Percentiles rank a stretch among this genome's conserved stretches.
phyloP scores from a whole-genome alignment of 2,329 filamentous ascomycete species.

The Fonsecaea pugnacius region DNA sequence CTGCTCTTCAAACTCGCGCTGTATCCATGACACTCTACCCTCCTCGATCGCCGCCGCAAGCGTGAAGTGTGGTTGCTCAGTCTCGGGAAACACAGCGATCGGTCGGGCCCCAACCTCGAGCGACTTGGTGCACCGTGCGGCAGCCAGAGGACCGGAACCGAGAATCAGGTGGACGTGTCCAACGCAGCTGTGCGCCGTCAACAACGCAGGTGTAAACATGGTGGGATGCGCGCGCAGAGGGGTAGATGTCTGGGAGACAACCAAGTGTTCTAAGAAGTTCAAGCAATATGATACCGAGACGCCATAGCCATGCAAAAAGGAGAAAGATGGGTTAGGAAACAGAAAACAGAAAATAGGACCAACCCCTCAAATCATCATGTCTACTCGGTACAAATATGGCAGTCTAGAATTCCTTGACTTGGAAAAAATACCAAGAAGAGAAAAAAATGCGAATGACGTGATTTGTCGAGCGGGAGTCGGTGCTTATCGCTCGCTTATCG shows the following conservation, averaged over 20 bases:
- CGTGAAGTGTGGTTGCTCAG: conserved; percentile 63
- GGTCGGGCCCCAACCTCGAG: conserved; percentile 80
- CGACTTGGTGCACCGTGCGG: conserved; percentile 77
- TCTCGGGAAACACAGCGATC: conserved; percentile 73
- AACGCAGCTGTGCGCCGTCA: conserved; percentile 48
- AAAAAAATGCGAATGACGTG: conserved; percentile 33
- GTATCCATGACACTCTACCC: conserved; percentile 49
- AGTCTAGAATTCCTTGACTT: conserved; percentile 1
- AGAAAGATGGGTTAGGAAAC: not conserved
- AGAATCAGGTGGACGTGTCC: conserved; percentile 73
- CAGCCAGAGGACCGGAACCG: conserved; percentile 85
- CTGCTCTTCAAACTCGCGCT: conserved; percentile 65
- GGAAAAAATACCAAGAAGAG: conserved; percentile 12
- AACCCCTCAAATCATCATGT: conserved; percentile 19
- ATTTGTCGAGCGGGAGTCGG: conserved; percentile 16
- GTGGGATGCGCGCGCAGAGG: not conserved
- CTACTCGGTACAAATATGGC: conserved; percentile 14
- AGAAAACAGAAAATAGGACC: conserved; percentile 23
- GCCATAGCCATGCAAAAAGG: conserved; percentile 29
- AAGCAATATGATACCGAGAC: conserved; percentile 21
- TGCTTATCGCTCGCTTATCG: conserved; percentile 35
- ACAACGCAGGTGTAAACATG: conserved; percentile 38
- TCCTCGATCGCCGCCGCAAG: conserved; percentile 52
- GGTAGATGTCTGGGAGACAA: not conserved
- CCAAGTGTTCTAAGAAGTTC: not conserved